Conservation (phyloP, 306 rosid species). For the Mimosa pudica region DNA sequence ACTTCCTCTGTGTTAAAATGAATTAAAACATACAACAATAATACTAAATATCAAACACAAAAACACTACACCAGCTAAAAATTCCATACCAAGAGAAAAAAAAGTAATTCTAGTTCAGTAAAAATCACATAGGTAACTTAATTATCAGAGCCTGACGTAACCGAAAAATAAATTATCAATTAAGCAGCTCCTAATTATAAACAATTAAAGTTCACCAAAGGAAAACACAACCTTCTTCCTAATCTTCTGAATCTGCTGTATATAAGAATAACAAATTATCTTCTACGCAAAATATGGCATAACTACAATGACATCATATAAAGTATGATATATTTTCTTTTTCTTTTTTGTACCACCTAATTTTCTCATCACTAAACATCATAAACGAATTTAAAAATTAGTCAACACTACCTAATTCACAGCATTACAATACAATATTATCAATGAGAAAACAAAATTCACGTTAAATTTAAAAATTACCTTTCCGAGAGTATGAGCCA, state of each 20-base stretch:
- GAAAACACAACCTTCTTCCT: background rate
- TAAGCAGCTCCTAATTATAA: background rate
- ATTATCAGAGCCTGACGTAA: background rate
- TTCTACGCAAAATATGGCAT: background rate
- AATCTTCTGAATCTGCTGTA: background rate
- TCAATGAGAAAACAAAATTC: background rate
- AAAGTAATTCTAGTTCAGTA: background rate
- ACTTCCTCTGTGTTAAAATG: background rate
- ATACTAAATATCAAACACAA: background rate
- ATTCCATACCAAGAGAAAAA: background rate
- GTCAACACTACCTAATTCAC: too few relatives aligned
- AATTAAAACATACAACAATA: background rate
- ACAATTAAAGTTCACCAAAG: background rate
- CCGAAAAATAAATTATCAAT: background rate
- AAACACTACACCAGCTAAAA: background rate
- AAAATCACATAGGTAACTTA: background rate
- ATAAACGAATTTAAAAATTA: background rate
- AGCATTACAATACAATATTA: too few relatives aligned
- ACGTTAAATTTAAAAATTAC: constrained; percentile 34
- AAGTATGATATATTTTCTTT: background rate
- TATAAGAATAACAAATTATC: background rate
- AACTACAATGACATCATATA: background rate
- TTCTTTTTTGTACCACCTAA: background rate
- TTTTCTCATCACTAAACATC: background rate
- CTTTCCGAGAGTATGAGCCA: constrained; percentile 93